Conservation (phyloP, 1,284 basidiomycete genomes). For the Tilletia setariae region DNA sequence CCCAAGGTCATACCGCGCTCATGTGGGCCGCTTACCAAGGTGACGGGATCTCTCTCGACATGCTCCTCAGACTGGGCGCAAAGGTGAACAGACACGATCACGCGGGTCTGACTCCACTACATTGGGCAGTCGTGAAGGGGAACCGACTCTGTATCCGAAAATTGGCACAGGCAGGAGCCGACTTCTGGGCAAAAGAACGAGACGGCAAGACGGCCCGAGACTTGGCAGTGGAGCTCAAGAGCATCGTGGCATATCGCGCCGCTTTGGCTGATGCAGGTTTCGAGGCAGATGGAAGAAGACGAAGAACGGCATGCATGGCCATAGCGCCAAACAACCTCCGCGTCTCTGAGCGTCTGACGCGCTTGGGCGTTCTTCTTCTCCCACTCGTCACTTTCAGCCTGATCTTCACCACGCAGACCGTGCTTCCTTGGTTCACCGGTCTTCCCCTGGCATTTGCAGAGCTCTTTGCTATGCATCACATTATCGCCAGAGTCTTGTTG, state of each 20-base stretch:
- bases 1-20: constrained; percentile 86
- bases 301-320: constrained; percentile 59
- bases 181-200: constrained; percentile 74
- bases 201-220: constrained; percentile 85
- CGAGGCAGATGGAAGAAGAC: constrained; percentile 65
- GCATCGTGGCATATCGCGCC: constrained; percentile 77
- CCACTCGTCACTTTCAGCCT: constrained; percentile 75
- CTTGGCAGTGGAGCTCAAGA: constrained; percentile 83
- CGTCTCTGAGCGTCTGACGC: constrained; percentile 68
- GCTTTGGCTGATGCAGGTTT: constrained; percentile 74
- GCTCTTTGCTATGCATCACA: constrained; percentile 88
- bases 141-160: constrained; percentile 78
- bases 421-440: constrained; percentile 85
- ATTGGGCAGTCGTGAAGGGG: constrained; percentile 98
- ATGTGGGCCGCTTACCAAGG: constrained; percentile 99
- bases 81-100: constrained; percentile 73
- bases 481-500: constrained; percentile 51
- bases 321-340: constrained; percentile 55
- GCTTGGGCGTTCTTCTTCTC: constrained; percentile 73
- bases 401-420: constrained; percentile 76
- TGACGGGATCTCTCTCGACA: constrained; percentile 87
- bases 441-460: constrained; percentile 71
- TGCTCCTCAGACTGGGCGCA: constrained; percentile 84
- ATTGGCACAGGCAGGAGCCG: constrained; percentile 78
- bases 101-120: constrained; percentile 79